Base-by-base conservation (phyloP, 352 stramenopile genomes). In the Globisporangium mamillatum region DNA sequence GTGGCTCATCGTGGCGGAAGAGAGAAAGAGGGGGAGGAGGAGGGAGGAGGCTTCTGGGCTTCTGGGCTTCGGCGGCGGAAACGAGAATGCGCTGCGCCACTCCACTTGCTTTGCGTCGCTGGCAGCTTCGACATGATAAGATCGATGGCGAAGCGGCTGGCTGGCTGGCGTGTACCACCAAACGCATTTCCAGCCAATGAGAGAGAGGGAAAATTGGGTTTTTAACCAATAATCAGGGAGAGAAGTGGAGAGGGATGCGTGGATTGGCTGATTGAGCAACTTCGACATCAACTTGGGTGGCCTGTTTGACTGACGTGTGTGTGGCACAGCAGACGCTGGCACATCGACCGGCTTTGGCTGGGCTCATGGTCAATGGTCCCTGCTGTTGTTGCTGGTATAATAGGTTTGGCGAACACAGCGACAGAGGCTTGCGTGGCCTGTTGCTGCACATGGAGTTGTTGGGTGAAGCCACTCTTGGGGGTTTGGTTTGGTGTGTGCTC, bases 1-100 rank as follows among this genome's bases (percentile, higher is more conserved):
- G 75, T 94, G 81, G 77, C 82, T 92, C 86, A 93, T 93, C 50
- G 46, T 70, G 48, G 22, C 25, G 18, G 27, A 38, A 18, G 25
- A 22, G n/a, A 14, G 41, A 20, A 22, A 48, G 52, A 46, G 44
- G 22, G 20, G 27, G 4, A 14, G 27, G 64, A 1, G 32, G 16
- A 22, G 32, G 32, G n/a, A 24, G 10, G 38, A n/a, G 24, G 22
- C 20, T 63, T 62, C 52, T 67, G 61, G 18, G 22, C 20, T 63
- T 62, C 52, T 67, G 61, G 52, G 29, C 20, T 52, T 24, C 20
- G 12, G 54, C 20, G 53, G 66, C 48, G 54, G 63, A 67, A 59
- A 10, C 50, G 36, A 25, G 29, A 72, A 72, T 71, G 66, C n/a
- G 55, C 18, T 50, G 41, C n/a, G 7, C 24, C 52, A n/a, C 10